Evolutionary conservation across 352 stramenopile species (phyloP), one percentile per base, ranked within the genome.

Genomic region (Globisporangium sylvaticum): DNA sequence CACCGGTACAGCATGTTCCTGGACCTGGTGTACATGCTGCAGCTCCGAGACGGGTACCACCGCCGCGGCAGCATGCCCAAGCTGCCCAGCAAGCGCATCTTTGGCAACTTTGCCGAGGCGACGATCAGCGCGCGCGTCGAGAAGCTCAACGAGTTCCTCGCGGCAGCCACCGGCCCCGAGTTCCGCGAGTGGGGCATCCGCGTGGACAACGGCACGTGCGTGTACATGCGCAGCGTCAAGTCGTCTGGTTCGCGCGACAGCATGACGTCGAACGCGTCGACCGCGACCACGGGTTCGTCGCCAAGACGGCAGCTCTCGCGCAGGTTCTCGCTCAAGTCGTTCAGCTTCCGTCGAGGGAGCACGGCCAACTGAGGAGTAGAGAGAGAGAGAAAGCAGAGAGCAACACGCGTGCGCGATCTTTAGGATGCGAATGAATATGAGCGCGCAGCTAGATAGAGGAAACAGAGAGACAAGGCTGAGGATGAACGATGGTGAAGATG

Each of bases 161-260:
- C 80, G 25, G 72, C 75, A 14, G 77, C 75, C 1, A 80, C 75
- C 10, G 77, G 77, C 58, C 63, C 73, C 32, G 75, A 84, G 52
- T 75, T 82, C 66, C 57, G 80, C 27, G 74, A 81, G 62, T 84
- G 77, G 77, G 77, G 77, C 37, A 84, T 84, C 37, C 77, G 77
- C 57, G 68, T 84, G 18, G 77, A 84, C 64, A 68, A 80, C 53
- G 73, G 79, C 58, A 82, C 72, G 53, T 81, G 74, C 52, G 77
- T 82, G 24, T 82, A 80, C 74, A 84, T 82, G 73, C 77, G 77
- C 55, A 75, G 67, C 20, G 71, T 66, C 44, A 81, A 68, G 71
- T 64, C 10, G 10, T 27, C 42, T 3, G 52, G 37, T 48, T 24
- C 32, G 48, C 65, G 58, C 46, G 69, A 62, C 34, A 74, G 59